Conservation (phyloP, 495 filamentous ascomycete species). For the Trichoderma orchidacearum region DNA sequence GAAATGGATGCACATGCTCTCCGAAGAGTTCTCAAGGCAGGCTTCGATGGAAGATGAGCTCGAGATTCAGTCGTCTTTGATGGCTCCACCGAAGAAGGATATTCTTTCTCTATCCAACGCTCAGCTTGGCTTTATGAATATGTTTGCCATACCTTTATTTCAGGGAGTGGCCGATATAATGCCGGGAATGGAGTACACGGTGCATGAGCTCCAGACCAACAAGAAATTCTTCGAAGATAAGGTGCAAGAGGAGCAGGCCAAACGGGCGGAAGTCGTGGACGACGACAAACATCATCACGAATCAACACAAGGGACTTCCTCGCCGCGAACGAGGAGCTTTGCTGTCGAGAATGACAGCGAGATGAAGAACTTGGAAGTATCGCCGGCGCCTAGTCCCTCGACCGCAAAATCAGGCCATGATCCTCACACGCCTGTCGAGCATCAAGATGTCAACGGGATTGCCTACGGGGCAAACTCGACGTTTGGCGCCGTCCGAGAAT, state of each 20-base stretch:
- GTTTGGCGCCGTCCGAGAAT: conserved; percentile 20
- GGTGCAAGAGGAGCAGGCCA: conserved; percentile 38
- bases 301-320: conserved; percentile 19
- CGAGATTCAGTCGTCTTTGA: conserved; percentile 71
- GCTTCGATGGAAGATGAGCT: conserved; percentile 83
- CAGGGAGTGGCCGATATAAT: conserved; percentile 71
- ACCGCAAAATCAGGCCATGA: conserved; percentile 7
- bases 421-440: conserved; percentile 7
- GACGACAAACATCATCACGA: conserved; percentile 10
- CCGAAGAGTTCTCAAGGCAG: conserved; percentile 88
- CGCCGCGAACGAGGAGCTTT: conserved; percentile 24
- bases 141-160: conserved; percentile 87
- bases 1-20: conserved; percentile 79
- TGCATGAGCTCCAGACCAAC: conserved; percentile 67
- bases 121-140: conserved; percentile 90
- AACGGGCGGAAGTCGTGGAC: not conserved
- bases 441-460: conserved; percentile 26
- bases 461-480: conserved; percentile 3
- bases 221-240: conserved; percentile 55
- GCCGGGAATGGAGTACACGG: conserved; percentile 68
- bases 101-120: conserved; percentile 71
- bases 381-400: conserved; percentile 4
- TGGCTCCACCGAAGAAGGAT: conserved; percentile 72
- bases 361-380: conserved; percentile 2
- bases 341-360: conserved; percentile 6